Percentiles rank a stretch among this genome's conserved stretches.
Conservation (phyloP, 345 rosid species). For the Rhizophora mangle region DNA sequence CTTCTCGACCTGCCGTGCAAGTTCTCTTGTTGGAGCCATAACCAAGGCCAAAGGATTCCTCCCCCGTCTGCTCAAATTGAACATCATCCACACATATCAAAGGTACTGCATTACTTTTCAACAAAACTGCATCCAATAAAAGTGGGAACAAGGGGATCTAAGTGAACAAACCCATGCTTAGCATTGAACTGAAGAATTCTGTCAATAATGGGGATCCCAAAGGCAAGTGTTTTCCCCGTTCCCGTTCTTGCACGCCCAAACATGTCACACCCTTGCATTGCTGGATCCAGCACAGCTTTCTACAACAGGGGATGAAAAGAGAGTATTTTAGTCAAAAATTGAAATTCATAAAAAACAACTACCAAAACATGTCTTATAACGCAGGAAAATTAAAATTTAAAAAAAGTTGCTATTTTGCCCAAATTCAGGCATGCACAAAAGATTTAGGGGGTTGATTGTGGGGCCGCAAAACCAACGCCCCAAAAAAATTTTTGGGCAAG, state of each 20-base stretch:
- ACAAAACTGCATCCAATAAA: not conserved
- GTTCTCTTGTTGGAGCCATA: conserved; percentile 96
- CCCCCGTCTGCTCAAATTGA: conserved; percentile 50
- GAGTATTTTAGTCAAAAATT: not conserved
- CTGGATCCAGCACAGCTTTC: conserved; percentile 95
- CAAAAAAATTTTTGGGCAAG: too few relatives aligned
- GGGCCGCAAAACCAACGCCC: too few relatives aligned
- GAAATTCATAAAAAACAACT: not conserved
- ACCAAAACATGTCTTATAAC: too few relatives aligned
- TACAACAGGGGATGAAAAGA: conserved; percentile 19
- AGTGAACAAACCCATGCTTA: conserved; percentile 70
- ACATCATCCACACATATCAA: not conserved
- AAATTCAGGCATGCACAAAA: too few relatives aligned
- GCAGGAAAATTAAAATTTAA: too few relatives aligned
- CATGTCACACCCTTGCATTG: conserved; percentile 95
- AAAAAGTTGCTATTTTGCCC: too few relatives aligned
- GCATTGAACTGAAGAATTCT: conserved; percentile 70
- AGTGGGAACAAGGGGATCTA: not conserved
- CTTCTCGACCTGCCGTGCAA: conserved; percentile 88
- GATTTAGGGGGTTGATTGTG: too few relatives aligned
- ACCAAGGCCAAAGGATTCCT: conserved; percentile 85
- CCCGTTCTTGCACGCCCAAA: conserved; percentile 93
- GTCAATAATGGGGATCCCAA: conserved; percentile 87
- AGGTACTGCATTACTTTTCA: not conserved
- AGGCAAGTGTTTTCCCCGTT: conserved; percentile 96